Evolutionary conservation across 2,329 filamentous ascomycete genomes (phyloP).

Genomic region (Geosmithia morbida): DNA sequence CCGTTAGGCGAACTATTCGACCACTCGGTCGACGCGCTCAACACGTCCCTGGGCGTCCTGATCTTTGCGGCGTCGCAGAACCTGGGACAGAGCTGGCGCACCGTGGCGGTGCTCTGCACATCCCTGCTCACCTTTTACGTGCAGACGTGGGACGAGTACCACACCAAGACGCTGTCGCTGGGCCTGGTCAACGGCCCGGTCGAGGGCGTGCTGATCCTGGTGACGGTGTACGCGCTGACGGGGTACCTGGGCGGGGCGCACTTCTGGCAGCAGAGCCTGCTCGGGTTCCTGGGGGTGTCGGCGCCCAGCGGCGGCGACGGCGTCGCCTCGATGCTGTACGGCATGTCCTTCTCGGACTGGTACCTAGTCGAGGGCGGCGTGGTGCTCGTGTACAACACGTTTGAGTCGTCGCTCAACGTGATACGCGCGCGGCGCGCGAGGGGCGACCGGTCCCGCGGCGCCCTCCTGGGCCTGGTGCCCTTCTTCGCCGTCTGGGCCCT

Average conservation of each 20-base stretch:
- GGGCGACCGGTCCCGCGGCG: conserved; percentile 55
- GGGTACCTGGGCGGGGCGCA: conserved; percentile 74
- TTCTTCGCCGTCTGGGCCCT: conserved; percentile 68
- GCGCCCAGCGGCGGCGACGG: conserved; percentile 29
- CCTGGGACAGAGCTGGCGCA: conserved; percentile 83
- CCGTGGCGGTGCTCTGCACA: conserved; percentile 70
- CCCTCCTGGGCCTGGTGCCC: conserved; percentile 71
- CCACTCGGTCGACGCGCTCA: conserved; percentile 91
- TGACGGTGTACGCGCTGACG: conserved; percentile 69
- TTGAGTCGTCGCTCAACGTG: conserved; percentile 69
- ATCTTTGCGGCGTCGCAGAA: conserved; percentile 90
- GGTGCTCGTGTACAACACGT: conserved; percentile 73
- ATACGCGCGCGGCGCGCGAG: conserved; percentile 64
- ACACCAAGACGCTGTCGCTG: conserved; percentile 88
- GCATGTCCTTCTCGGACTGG: conserved; percentile 80
- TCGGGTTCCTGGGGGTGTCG: conserved; percentile 56
- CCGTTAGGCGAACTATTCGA: conserved; percentile 94
- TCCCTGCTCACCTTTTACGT: conserved; percentile 93
- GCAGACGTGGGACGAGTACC: conserved; percentile 98
- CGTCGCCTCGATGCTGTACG: conserved; percentile 59
- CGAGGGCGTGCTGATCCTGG: conserved; percentile 79
- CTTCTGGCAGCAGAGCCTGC: conserved; percentile 83
- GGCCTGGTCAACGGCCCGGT: conserved; percentile 89
- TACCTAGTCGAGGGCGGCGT: conserved; percentile 77
- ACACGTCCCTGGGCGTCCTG: conserved; percentile 85